These are phyloP conservation scores for Rhodotorula mucilaginosa DNA, from an alignment of 1,284 basidiomycete genomes.

Conservation along the genomic window DNA sequence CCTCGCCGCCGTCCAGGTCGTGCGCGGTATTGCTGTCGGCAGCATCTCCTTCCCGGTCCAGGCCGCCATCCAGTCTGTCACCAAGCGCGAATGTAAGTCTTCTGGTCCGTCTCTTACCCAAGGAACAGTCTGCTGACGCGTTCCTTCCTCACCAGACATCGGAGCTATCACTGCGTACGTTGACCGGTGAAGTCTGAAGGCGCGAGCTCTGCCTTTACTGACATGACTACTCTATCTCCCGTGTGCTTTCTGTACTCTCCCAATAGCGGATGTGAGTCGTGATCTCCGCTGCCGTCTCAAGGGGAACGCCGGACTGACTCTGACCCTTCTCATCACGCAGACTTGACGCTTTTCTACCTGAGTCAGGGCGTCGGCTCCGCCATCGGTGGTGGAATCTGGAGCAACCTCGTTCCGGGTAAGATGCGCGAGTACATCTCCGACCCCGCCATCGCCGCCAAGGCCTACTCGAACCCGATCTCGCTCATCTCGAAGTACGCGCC, in stretches of 20 bases:
- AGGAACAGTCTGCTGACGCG: background rate
- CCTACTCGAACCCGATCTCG: slow-evolving; percentile 46
- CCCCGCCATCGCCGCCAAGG: slow-evolving; percentile 40
- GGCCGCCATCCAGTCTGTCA: slow-evolving; percentile 47
- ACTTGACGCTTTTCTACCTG: slow-evolving; percentile 48
- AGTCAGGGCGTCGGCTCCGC: slow-evolving; percentile 48
- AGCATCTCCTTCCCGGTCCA: slow-evolving; percentile 48
- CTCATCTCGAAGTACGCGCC: slow-evolving; percentile 42
- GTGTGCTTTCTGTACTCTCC: background rate
- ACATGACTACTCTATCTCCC: background rate
- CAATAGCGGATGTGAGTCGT: background rate
- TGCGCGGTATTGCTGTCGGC: slow-evolving; percentile 46
- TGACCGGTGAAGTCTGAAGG: too few relatives aligned
- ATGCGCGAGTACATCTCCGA: slow-evolving; percentile 45
- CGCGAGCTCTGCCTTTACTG: background rate
- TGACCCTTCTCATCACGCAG: slow-evolving; percentile 23
- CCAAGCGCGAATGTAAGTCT: slow-evolving; percentile 45
- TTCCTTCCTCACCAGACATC: slow-evolving; percentile 36
- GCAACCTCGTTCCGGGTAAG: slow-evolving; percentile 46
- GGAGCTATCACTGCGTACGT: slow-evolving; percentile 46
- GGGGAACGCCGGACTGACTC: background rate
- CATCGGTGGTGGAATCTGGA: slow-evolving; percentile 51
- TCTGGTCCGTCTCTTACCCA: too few relatives aligned
- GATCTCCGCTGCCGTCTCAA: background rate
- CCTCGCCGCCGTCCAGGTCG: slow-evolving; percentile 46